phyloP scores from a whole-genome alignment of 108 stramenopile species.

The Skeletonema marinoi region DNA sequence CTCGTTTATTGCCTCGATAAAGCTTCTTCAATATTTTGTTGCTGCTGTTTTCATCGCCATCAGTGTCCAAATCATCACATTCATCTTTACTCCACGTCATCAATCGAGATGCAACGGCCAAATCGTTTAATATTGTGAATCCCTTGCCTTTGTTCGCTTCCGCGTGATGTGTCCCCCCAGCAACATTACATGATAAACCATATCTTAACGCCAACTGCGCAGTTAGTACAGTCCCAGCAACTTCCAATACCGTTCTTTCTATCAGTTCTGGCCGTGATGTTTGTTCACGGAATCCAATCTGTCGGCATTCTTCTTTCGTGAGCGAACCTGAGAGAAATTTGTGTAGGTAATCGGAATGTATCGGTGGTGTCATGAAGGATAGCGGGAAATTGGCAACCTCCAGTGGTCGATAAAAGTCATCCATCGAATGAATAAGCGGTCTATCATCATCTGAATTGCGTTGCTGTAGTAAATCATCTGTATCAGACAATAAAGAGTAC shows the following conservation, averaged over 20 bases:
- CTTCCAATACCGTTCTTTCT: slow-evolving; percentile 73
- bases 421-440: not conserved
- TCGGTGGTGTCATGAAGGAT: slow-evolving; percentile 38
- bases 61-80: not conserved
- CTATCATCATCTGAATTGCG: not conserved
- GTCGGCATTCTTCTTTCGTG: slow-evolving; percentile 56
- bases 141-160: slow-evolving; percentile 61
- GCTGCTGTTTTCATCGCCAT: not conserved
- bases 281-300: slow-evolving; percentile 79
- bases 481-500: slow-evolving; percentile 43
- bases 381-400: slow-evolving; percentile 42
- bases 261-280: slow-evolving; percentile 66
- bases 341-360: slow-evolving; percentile 17
- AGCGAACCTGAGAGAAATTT: slow-evolving; percentile 50
- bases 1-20: slow-evolving; percentile 25
- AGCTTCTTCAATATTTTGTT: slow-evolving; percentile 12
- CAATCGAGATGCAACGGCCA: slow-evolving; percentile 66
- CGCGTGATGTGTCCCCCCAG: slow-evolving; percentile 89
- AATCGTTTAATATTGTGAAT: slow-evolving; percentile 82
- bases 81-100: slow-evolving; percentile 51
- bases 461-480: slow-evolving; percentile 8
- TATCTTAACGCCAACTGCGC: slow-evolving; percentile 70
- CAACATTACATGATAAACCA: slow-evolving; percentile 78
- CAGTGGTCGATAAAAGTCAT: slow-evolving; percentile 49
- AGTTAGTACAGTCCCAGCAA: slow-evolving; percentile 75